Evolutionary conservation across 129 eudicot species (phyloP).

Genomic region (Flaveria sonorensis): DNA sequence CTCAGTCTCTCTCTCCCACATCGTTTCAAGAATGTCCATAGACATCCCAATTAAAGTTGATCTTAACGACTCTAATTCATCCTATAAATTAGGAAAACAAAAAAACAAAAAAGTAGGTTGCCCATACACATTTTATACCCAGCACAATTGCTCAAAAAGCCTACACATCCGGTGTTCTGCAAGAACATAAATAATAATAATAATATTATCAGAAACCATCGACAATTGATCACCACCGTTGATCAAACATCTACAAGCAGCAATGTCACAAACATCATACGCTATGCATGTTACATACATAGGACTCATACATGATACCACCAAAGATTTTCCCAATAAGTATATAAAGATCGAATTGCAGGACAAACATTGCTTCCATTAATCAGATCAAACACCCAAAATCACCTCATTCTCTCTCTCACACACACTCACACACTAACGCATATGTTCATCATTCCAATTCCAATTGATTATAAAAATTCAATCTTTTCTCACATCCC

Average conservation of each 20-base stretch:
- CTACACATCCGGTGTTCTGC: background rate
- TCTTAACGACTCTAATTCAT: background rate
- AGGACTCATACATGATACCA: constrained; percentile 14
- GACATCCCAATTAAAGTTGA: too few relatives aligned
- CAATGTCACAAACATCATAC: constrained; percentile 27
- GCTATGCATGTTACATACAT: constrained; percentile 20
- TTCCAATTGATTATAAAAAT: constrained; percentile 22
- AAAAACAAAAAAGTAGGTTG: background rate
- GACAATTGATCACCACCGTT: constrained; percentile 22
- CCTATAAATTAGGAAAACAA: background rate
- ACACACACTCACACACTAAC: constrained; percentile 30
- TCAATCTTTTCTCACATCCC: constrained; percentile 33
- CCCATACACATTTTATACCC: background rate
- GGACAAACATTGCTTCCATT: constrained; percentile 46
- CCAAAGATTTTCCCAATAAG: constrained; percentile 45
- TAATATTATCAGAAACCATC: background rate
- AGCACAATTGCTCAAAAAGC: background rate
- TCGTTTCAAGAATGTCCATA: too few relatives aligned
- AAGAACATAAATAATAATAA: too few relatives aligned
- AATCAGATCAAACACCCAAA: constrained; percentile 51
- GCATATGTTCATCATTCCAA: constrained; percentile 38
- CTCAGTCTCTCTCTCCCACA: too few relatives aligned
- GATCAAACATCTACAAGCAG: constrained; percentile 12
- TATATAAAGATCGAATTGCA: constrained; percentile 48
- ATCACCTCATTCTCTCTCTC: constrained; percentile 20